These are phyloP conservation scores for Colletotrichum godetiae DNA, from an alignment of 2,329 filamentous ascomycete genomes.

Conservation along the genomic window DNA sequence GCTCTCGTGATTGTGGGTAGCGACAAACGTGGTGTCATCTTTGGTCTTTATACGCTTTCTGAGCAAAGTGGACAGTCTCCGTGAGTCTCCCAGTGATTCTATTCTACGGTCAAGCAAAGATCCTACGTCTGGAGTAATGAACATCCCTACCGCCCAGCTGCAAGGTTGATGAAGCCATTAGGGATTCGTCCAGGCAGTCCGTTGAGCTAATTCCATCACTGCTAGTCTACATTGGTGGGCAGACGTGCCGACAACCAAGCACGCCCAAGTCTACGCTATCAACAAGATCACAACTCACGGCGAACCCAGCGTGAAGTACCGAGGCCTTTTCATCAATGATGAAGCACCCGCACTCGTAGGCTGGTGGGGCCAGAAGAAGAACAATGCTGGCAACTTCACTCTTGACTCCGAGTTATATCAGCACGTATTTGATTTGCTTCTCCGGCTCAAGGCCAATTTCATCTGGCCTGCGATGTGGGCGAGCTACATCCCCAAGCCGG, in stretches of 20 bases:
- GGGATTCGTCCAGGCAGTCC: too few species aligned
- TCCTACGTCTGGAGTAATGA: neutral
- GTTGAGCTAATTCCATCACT: neutral
- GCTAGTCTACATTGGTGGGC: conserved; percentile 68
- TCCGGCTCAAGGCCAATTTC: conserved; percentile 76
- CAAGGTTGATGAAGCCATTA: neutral
- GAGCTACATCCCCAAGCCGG: conserved; percentile 60
- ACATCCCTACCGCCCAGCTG: neutral
- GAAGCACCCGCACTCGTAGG: conserved; percentile 44
- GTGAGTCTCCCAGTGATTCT: conserved; percentile 34
- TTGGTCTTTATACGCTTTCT: conserved; percentile 68
- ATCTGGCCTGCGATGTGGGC: conserved; percentile 69
- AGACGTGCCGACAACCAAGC: conserved; percentile 62
- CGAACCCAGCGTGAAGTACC: conserved; percentile 67
- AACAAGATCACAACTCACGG: conserved; percentile 47
- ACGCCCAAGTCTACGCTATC: conserved; percentile 60
- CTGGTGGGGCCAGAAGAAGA: conserved; percentile 23
- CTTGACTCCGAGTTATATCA: conserved; percentile 69
- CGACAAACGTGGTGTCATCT: conserved; percentile 70
- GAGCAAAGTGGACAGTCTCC: conserved; percentile 72
- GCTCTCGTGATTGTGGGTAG: conserved; percentile 68
- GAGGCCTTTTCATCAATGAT: conserved; percentile 73
- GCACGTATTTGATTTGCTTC: conserved; percentile 74
- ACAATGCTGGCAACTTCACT: conserved; percentile 14
- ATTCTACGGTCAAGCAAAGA: too few species aligned